Evolutionary conservation across 176 grass and related monocot species (phyloP).

Genomic region (Typha latifolia): DNA sequence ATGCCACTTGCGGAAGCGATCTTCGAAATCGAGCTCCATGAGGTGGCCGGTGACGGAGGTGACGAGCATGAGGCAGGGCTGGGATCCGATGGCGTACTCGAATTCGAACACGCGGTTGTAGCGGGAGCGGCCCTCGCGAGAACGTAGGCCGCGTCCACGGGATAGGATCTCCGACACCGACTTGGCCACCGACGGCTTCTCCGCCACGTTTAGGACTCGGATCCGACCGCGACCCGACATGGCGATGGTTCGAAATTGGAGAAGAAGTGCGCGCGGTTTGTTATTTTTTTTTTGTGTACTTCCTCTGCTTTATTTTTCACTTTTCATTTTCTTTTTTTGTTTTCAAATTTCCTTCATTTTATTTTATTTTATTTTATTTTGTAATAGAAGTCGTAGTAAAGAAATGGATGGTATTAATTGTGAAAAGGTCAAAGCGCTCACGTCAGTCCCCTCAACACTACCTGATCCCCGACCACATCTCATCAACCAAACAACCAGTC

Average conservation of each 20-base stretch:
- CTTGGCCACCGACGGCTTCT: constrained; percentile 94
- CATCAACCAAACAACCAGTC: not conserved
- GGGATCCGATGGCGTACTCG: constrained; percentile 46
- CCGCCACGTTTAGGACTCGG: constrained; percentile 83
- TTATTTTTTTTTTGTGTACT: not conserved
- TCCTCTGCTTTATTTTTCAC: not conserved
- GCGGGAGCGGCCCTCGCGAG: constrained; percentile 53
- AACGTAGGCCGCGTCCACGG: constrained; percentile 45
- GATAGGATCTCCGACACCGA: constrained; percentile 83
- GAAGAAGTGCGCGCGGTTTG: not conserved
- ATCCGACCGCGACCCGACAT: constrained; percentile 31
- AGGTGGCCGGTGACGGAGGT: constrained; percentile 97
- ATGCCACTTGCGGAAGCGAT: constrained; percentile 75
- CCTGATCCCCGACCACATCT: not conserved
- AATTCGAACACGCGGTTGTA: constrained; percentile 97
- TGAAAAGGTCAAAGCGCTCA: too few species aligned
- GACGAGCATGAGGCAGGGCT: constrained; percentile 60
- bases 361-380: too few species aligned
- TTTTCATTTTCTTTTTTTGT: too few species aligned
- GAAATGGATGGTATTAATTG: too few species aligned
- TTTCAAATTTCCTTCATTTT: too few species aligned
- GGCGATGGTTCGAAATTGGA: not conserved
- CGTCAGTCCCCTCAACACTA: too few species aligned
- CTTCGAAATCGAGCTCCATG: constrained; percentile 95
- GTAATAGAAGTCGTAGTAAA: too few species aligned